Conservation (phyloP, 441 rosid species). For the Isatis lusitanica region DNA sequence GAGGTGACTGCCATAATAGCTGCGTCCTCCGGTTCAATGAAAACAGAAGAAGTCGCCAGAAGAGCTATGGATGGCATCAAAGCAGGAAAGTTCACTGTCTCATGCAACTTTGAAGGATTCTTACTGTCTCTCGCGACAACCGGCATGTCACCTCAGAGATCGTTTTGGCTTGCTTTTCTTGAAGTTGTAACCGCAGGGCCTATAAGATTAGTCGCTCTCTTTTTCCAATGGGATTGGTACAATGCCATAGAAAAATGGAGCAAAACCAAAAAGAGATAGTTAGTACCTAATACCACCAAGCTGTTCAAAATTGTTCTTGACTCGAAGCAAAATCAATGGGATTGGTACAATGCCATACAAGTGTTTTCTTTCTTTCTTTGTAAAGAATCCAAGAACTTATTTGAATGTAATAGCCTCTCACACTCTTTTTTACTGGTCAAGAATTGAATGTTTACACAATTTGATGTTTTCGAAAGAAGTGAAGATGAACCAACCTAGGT, state of each 20-base stretch:
- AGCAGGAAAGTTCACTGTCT: constrained; percentile 62
- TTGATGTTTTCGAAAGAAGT: background rate
- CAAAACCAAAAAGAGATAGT: constrained; percentile 34
- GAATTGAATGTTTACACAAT: background rate
- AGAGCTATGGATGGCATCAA: constrained; percentile 72
- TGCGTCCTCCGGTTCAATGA: constrained; percentile 69
- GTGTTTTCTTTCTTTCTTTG: background rate
- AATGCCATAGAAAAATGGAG: constrained; percentile 65
- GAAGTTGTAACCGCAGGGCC: constrained; percentile 64
- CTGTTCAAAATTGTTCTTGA: background rate
- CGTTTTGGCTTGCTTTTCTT: constrained; percentile 68
- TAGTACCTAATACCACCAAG: constrained; percentile 16
- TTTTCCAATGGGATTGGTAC: constrained; percentile 88
- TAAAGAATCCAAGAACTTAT: constrained; percentile 7
- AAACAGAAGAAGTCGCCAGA: constrained; percentile 78
- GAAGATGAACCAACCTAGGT: background rate
- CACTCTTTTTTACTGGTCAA: background rate
- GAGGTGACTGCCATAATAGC: constrained; percentile 65
- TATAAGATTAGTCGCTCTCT: constrained; percentile 55
- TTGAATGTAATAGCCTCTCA: background rate
- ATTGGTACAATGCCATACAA: too few species aligned
- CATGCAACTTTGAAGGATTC: constrained; percentile 79
- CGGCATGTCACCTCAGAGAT: constrained; percentile 86
- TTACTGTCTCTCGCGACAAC: constrained; percentile 69
- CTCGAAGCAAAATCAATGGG: too few species aligned